Evolutionary conservation across 2,329 filamentous ascomycete genomes (phyloP), one percentile per base, ranked within the genome.

Genomic region (Xylaria sp.): DNA sequence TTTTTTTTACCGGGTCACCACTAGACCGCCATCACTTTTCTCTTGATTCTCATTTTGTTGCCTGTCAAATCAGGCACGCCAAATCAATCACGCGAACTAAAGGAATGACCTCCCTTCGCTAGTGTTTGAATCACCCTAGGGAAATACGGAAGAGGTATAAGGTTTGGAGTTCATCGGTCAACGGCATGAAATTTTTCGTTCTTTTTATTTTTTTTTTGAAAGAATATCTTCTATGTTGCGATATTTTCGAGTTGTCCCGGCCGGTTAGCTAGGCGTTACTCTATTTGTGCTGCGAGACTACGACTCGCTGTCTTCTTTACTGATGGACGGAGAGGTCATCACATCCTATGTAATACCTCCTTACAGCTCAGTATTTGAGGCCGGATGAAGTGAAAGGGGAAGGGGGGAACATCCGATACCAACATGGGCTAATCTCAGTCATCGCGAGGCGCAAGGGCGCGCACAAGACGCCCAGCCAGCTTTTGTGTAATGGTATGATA

Each of bases 91-190:
- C 13, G 39, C 51, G 18, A 34, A 20, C 34, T n/a, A 7, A 46
- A 37, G 54, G 52, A 48, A 63, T n/a, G 48, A 57, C 50, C 48
- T 50, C 46, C 23, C 51, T 41, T 23, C 52, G 32, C 37, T 58
- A 18, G 20, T 23, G 23, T 54, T 50, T 52, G 13, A 41, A 60
- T 41, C 28, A 65, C 51, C 48, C 25, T 18, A 39, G 28, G 55
- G 61, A 65, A 70, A 57, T 58, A 68, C 60, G 50, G 48, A 61
- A 63, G 48, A 62, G 57, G 61, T 32, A 50, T 63, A 60, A 32
- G 70, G 63, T 61, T 65, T 39, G 70, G 67, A 65, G 67, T 70
- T 67, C 20, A 72, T 28, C 39, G 67, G 62, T 65, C 54, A 63
- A 34, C 41, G 58, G 52, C 61, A 72, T 48, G 61, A 61, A 61